Evolutionary conservation across 2,329 filamentous ascomycete genomes (phyloP).

Genomic region (Neospermospora avenae): DNA sequence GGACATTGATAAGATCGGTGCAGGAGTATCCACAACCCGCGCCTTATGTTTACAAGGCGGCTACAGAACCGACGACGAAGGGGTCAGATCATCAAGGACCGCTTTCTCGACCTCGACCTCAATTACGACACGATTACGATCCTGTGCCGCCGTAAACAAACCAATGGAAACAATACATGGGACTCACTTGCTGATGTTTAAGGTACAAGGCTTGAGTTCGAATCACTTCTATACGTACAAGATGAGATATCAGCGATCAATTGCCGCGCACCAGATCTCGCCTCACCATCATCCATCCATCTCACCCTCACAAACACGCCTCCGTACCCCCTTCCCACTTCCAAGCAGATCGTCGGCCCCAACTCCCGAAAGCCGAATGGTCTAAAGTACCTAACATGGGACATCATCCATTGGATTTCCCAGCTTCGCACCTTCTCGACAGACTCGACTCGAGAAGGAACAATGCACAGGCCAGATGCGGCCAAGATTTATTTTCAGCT

Average conservation of each 20-base stretch:
- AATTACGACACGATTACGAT: background rate
- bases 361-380: background rate
- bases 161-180: background rate
- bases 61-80: background rate
- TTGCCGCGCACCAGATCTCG: background rate
- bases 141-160: conserved; percentile 2
- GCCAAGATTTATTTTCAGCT: conserved; percentile 1
- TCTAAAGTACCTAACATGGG: background rate
- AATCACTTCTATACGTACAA: background rate
- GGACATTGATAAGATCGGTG: background rate
- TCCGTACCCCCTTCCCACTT: background rate
- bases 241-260: background rate
- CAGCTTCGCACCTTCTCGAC: background rate
- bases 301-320: background rate
- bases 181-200: background rate
- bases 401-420: background rate
- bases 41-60: background rate
- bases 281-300: background rate
- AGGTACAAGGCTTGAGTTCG: background rate
- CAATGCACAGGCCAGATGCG: background rate
- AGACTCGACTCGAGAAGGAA: background rate
- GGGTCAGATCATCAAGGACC: background rate
- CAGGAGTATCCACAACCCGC: background rate
- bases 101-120: background rate
- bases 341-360: background rate